Base-by-base conservation (phyloP, 306 rosid genomes). In the Mimosa bimucronata region DNA sequence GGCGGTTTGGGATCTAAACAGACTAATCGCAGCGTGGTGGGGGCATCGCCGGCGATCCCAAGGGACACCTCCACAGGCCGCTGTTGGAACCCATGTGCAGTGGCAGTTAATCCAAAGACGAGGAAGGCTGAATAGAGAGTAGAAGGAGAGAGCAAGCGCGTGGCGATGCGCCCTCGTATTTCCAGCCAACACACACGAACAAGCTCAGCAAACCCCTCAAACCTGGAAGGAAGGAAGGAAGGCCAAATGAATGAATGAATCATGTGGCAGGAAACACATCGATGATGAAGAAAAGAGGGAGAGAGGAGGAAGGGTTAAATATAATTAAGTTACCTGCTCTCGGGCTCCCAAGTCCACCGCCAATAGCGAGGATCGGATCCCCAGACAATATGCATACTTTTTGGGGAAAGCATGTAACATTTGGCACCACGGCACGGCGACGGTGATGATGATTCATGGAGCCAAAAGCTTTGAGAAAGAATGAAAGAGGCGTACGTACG, bases 321-420 rank as follows among this genome's bases (percentile, higher is more conserved):
- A 14, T n/a, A n/a, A n/a, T n/a, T n/a, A 30, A 6, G 9, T 38
- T 4, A 92, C 97, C 97, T 88, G 28, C 88, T 16, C 0, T 74
- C 87, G 0, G 88, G 83, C 19, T 50, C 19, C 71, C 85, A 61
- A 72, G 79, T 72, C 97, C 98, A 89, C 45, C 75, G 74, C 98
- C 97, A 93, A 70, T 91, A 91, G 11, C 71, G 66, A 1, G 97
- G 90, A 79, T 87, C 73, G 10, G 88, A 89, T 18, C 86, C 91
- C 97, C 98, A 91, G 25, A 85, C 83, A 55, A 91, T 93, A n/a
- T 0, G 44, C 48, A 93, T 91, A 23, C 50, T 65, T 61, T 87
- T 88, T 0, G 97, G 87, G 13, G 93, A 86, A 5, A 93, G 78
- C 98, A 93, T 89, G 86, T 70, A 93, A 66, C 97, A 88, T 85